phyloP scores from a whole-genome alignment of 2,329 filamentous ascomycete genomes.

The Fusarium camptoceras region DNA sequence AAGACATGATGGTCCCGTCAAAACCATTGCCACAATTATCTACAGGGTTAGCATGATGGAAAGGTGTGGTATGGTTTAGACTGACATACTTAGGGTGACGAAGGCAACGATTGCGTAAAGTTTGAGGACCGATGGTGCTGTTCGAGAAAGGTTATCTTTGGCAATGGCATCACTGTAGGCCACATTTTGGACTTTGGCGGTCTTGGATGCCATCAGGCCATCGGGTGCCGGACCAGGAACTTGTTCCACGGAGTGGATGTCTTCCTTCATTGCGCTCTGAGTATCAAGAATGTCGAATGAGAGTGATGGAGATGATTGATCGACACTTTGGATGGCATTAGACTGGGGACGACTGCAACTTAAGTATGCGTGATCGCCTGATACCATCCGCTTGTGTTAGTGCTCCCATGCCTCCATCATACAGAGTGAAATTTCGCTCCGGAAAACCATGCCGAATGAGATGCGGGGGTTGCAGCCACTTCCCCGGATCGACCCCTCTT shows the following conservation, averaged over 20 bases:
- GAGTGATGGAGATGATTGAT: background rate
- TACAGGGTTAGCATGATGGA: background rate
- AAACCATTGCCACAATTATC: conserved; percentile 5
- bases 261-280: background rate
- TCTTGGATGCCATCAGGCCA: background rate
- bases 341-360: background rate
- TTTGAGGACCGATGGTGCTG: background rate
- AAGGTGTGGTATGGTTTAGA: too few species aligned
- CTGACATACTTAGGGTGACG: background rate
- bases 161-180: conserved; percentile 8
- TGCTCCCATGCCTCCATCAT: too few species aligned
- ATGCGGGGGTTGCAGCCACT: background rate
- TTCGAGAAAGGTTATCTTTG: background rate
- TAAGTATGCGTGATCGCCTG: background rate
- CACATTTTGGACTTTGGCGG: conserved; percentile 1
- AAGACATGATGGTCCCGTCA: conserved; percentile 2
- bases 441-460: background rate
- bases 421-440: too few species aligned
- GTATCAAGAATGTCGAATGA: background rate
- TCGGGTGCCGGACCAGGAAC: background rate
- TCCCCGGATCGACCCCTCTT: background rate
- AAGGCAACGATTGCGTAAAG: conserved; percentile 2
- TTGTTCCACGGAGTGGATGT: background rate
- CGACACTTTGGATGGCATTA: background rate
- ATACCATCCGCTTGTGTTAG: background rate